Percentiles rank a stretch among this genome's conserved stretches.
Evolutionary conservation across 2,329 filamentous ascomycete genomes (phyloP).

Genomic region (Dothideomycetes sp.): DNA sequence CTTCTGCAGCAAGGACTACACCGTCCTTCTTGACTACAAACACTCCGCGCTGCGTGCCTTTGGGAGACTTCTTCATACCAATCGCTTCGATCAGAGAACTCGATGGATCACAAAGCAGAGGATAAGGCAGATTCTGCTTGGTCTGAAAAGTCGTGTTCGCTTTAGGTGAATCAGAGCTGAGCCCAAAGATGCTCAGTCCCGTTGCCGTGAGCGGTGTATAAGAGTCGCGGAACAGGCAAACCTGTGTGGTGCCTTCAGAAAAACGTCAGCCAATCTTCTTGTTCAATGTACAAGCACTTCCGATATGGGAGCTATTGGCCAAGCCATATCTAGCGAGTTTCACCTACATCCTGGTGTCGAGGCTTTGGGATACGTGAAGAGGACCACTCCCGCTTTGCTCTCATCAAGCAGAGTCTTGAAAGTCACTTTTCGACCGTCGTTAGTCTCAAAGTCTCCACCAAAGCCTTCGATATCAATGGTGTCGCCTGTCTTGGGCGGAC

Average conservation of each 20-base stretch:
- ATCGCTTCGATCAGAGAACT: conserved; percentile 72
- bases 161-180: conserved; percentile 80
- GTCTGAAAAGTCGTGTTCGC: conserved; percentile 87
- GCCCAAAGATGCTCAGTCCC: conserved; percentile 79
- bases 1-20: conserved; percentile 65
- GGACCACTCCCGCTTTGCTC: conserved; percentile 75
- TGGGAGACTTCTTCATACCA: conserved; percentile 78
- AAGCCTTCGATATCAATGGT: conserved; percentile 46
- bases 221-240: conserved; percentile 82
- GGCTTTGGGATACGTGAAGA: conserved; percentile 94
- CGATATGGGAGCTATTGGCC: too few species aligned
- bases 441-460: conserved; percentile 66
- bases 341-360: conserved; percentile 90
- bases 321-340: too few species aligned
- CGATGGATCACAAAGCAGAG: conserved; percentile 73
- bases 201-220: conserved; percentile 66
- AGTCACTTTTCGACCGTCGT: conserved; percentile 72
- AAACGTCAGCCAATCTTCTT: conserved; percentile 1
- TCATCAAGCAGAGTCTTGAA: conserved; percentile 72
- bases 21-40: conserved; percentile 63
- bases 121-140: conserved; percentile 83
- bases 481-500: conserved; percentile 38
- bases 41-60: conserved; percentile 75
- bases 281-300: too few species aligned
- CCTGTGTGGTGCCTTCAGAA: conserved; percentile 74